Conservation (phyloP, 2,329 filamentous ascomycete species). For the Penicillium sp. region DNA sequence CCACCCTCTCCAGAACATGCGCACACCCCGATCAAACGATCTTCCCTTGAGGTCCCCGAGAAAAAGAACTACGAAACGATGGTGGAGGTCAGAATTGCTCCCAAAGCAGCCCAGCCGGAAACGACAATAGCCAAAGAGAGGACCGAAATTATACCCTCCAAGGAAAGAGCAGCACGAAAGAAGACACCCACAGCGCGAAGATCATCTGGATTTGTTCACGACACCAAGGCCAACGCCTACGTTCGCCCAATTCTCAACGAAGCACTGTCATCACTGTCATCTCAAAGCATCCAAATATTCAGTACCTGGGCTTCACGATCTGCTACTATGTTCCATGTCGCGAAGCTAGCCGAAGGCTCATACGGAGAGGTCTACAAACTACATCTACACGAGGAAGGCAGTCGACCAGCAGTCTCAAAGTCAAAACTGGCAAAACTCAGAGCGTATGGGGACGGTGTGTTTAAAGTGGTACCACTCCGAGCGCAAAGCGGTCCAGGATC, state of each 20-base stretch:
- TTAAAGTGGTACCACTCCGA: constrained; percentile 51
- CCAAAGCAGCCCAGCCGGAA: background rate
- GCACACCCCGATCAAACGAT: constrained; percentile 1
- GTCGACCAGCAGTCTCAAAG: constrained; percentile 36
- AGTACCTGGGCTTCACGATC: constrained; percentile 40
- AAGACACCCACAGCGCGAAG: constrained; percentile 22
- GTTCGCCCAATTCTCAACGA: constrained; percentile 39
- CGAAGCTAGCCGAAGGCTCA: constrained; percentile 66
- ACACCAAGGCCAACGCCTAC: constrained; percentile 37
- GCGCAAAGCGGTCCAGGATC: constrained; percentile 42
- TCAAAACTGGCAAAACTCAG: constrained; percentile 39
- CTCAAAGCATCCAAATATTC: constrained; percentile 41
- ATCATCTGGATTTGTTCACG: constrained; percentile 36
- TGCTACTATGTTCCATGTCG: constrained; percentile 45
- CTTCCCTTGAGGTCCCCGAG: background rate
- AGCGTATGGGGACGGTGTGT: constrained; percentile 45
- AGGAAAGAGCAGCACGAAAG: constrained; percentile 14
- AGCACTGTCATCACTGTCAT: constrained; percentile 36
- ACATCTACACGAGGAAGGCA: constrained; percentile 39
- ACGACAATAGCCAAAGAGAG: background rate
- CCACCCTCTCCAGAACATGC: background rate
- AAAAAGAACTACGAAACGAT: constrained; percentile 22
- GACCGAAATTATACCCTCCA: background rate
- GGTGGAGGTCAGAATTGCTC: constrained; percentile 30
- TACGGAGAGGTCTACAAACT: constrained; percentile 67